Evolutionary conservation across 2,329 filamentous ascomycete species (phyloP), one percentile per base, ranked within the genome.

Genomic region (Cladophialophora immunda): DNA sequence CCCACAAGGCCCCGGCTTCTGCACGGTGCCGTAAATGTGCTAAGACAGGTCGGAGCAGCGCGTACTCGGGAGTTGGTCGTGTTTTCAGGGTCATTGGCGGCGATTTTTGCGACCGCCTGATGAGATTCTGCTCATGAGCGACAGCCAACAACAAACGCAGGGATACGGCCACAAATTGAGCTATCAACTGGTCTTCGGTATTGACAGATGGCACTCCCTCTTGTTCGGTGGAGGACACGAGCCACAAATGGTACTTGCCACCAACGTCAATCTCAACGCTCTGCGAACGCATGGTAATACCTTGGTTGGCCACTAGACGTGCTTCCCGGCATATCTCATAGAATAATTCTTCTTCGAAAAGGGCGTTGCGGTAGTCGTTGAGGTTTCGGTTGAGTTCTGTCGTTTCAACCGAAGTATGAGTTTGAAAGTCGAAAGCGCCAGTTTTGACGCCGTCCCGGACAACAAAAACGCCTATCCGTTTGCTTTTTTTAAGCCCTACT

Each of bases 271-370:
- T 87, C 9, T 82, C 81, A 50, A 93, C 82, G 2, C 83, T 79
- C 29, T 86, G 81, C 15, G 85, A 87, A 38, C 87, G 84, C 15
- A 89, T 85, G 29, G 85, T 85, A 13, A 97, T 89, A 9, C 90
- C 87, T 67, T 92, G 89, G 11, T 89, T 88, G 2, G 90, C 84
- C 25, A 97, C 82, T 0, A 85, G 85, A 17, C 93, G 90, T 0
- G 91, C 89, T 79, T 99, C 95, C 19, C 92, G 86, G 60, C 90
- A 89, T 67, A 98, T 83, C 78, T 99, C 95, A 72, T 97, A 89
- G 85, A 93, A 97, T 1, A 99, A 81, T 76, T 99, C 95, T 2
- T 90, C 85, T 38, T 87, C 84, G 29, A 83, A 81, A 4, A 87
- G 79, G 1, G 85, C 83, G 50, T 83, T 81, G 3, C 86, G 85